These are phyloP conservation scores for Pseudopyricularia cyperi DNA, from an alignment of 2,329 filamentous ascomycete species.

Conservation along the genomic window DNA sequence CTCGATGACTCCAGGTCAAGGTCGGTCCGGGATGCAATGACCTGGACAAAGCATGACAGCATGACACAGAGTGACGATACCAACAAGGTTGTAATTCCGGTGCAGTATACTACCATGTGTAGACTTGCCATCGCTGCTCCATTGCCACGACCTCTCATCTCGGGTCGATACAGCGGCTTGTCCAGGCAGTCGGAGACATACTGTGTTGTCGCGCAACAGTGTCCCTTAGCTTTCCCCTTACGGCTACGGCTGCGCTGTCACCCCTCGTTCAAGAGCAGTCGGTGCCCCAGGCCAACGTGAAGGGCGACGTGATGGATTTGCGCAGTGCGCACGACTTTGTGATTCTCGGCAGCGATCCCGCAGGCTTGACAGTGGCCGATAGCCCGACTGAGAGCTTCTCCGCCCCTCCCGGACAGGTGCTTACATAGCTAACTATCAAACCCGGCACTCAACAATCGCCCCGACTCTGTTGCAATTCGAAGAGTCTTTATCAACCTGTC, in stretches of 20 bases:
- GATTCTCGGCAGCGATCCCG: neutral
- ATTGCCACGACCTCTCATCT: too few species aligned
- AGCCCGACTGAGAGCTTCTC: conserved; percentile 6
- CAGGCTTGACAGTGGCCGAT: conserved; percentile 1
- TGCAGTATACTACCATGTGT: too few species aligned
- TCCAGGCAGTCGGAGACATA: too few species aligned
- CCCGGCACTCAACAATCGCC: neutral
- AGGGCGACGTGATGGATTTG: neutral
- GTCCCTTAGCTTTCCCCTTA: too few species aligned
- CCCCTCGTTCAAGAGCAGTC: neutral
- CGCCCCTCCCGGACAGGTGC: neutral
- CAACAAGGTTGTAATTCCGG: too few species aligned
- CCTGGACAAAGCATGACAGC: too few species aligned
- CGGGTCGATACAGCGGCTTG: too few species aligned
- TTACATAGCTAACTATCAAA: neutral
- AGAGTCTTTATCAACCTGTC: neutral
- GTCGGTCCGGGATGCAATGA: too few species aligned
- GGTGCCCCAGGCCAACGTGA: neutral
- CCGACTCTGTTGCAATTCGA: neutral
- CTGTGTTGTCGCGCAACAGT: too few species aligned
- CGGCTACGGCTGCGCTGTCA: neutral
- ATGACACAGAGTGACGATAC: too few species aligned
- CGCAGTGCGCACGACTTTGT: conserved; percentile 1
- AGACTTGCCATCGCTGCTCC: too few species aligned
- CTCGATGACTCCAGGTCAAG: too few species aligned